phyloP scores from a whole-genome alignment of 73 alveolate genomes.

The Effrenium voratum region DNA sequence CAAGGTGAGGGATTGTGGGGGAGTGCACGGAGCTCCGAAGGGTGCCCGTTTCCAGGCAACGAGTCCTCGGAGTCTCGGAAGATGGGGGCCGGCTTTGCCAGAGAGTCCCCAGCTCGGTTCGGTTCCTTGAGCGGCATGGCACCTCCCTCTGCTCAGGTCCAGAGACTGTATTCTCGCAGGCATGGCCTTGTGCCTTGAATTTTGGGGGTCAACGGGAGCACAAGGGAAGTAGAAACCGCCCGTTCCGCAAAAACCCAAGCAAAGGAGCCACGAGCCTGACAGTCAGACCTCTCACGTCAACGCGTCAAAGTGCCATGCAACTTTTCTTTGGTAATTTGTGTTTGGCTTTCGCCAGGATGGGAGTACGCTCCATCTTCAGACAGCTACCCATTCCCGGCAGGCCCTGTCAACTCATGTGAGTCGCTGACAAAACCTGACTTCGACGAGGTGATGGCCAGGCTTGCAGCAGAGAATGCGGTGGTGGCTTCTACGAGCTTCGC shows the following conservation, averaged over 20 bases:
- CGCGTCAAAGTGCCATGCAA: neutral
- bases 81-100: conserved; percentile 75
- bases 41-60: neutral
- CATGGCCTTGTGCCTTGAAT: neutral
- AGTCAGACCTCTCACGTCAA: neutral
- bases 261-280: neutral
- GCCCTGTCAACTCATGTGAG: neutral
- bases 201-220: neutral
- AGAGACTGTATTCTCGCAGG: conserved; percentile 65
- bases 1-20: no score
- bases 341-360: neutral
- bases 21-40: no score
- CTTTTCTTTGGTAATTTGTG: neutral
- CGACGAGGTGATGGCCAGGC: conserved; percentile 40
- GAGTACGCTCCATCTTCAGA: neutral
- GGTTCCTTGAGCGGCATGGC: neutral
- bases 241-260: neutral
- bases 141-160: neutral
- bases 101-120: neutral
- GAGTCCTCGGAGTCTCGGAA: neutral
- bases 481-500: conserved; percentile 76
- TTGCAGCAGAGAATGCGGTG: conserved; percentile 83
- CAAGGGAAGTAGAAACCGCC: neutral
- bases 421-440: neutral
- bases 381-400: neutral